phyloP scores from a whole-genome alignment of 2,329 filamentous ascomycete genomes.

The Nemania diffusa region DNA sequence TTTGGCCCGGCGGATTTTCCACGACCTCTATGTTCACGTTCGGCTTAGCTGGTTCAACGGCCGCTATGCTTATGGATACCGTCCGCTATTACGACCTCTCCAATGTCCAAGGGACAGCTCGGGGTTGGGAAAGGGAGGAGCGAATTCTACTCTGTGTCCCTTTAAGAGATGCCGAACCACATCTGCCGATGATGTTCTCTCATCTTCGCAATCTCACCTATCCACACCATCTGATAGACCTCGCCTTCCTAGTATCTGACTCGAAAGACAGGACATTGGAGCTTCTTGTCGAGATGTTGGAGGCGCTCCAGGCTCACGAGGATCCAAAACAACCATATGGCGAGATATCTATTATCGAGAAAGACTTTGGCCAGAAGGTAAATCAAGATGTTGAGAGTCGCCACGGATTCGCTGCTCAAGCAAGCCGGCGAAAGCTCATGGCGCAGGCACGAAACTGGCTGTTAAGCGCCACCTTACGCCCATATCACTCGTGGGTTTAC shows the following conservation, averaged over 20 bases:
- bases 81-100: conserved; percentile 97
- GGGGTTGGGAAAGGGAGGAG: conserved; percentile 96
- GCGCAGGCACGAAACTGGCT: conserved; percentile 98
- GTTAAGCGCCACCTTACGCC: conserved; percentile 88
- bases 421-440: conserved; percentile 94
- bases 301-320: conserved; percentile 80
- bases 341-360: conserved; percentile 97
- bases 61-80: conserved; percentile 86
- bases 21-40: conserved; percentile 72
- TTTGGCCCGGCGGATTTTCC: conserved; percentile 74
- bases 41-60: conserved; percentile 72
- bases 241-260: conserved; percentile 96
- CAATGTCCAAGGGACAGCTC: conserved; percentile 88
- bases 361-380: conserved; percentile 98
- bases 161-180: conserved; percentile 88
- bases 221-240: conserved; percentile 93
- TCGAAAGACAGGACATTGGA: conserved; percentile 91
- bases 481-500: conserved; percentile 98
- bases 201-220: conserved; percentile 97
- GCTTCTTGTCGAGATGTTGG: conserved; percentile 78
- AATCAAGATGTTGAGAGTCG: conserved; percentile 97
- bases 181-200: conserved; percentile 98
- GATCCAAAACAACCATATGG: conserved; percentile 87
- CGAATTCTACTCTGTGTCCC: conserved; percentile 95
- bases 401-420: conserved; percentile 96